Conservation (phyloP, 1,139 yeast genomes). For the Groenewaldozyma sp. region DNA sequence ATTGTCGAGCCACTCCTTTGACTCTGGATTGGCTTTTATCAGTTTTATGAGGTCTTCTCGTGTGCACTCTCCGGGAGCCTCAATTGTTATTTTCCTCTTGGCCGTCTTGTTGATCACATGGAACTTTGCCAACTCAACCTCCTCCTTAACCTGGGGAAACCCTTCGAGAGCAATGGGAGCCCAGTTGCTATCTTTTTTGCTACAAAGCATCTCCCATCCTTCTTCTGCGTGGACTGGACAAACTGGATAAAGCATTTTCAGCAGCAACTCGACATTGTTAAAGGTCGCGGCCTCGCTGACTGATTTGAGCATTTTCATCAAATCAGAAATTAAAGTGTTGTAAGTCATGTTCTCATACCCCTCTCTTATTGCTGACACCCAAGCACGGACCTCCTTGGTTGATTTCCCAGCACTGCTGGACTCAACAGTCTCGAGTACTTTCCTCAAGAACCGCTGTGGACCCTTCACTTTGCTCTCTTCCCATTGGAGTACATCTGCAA, state of each 20-base stretch:
- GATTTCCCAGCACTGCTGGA: slow-evolving; percentile 8
- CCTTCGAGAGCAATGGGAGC: slow-evolving; percentile 40
- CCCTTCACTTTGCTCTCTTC: slow-evolving; percentile 83
- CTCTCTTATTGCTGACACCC: slow-evolving; percentile 47
- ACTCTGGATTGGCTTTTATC: background rate
- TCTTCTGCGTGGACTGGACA: slow-evolving; percentile 81
- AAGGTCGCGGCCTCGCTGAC: slow-evolving; percentile 22
- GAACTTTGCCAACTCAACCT: slow-evolving; percentile 3
- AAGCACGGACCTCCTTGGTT: slow-evolving; percentile 19
- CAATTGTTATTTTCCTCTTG: slow-evolving; percentile 1
- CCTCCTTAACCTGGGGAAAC: slow-evolving; percentile 21
- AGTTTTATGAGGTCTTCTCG: background rate
- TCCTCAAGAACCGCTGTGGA: slow-evolving; percentile 73
- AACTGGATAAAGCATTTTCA: slow-evolving; percentile 59
- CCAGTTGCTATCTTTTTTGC: slow-evolving; percentile 32
- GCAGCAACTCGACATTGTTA: slow-evolving; percentile 22
- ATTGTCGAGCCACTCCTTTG: background rate
- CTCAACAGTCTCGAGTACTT: slow-evolving; percentile 36
- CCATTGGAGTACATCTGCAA: slow-evolving; percentile 77
- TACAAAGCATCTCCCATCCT: slow-evolving; percentile 51
- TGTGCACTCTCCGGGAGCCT: slow-evolving; percentile 9
- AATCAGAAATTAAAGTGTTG: slow-evolving; percentile 81
- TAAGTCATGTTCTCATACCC: slow-evolving; percentile 52
- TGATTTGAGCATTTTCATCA: slow-evolving; percentile 67
- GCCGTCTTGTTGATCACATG: background rate